Percentiles rank a stretch among this genome's conserved stretches.
Conservation (phyloP, 2,329 filamentous ascomycete species). For the Trichoderma atrobrunneum region DNA sequence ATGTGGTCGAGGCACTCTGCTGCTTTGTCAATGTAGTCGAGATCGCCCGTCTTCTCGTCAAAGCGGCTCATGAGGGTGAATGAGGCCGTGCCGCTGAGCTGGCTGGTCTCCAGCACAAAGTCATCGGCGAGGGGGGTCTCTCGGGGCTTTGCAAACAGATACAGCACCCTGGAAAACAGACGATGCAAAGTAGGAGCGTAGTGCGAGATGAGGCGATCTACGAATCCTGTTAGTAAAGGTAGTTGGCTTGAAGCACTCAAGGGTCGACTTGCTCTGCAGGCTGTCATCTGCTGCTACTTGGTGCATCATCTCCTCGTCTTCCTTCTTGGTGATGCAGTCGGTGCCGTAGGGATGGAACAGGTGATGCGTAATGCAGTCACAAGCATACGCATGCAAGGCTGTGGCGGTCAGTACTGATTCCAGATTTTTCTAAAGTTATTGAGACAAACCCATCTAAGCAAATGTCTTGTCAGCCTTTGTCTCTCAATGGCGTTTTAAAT, state of each 20-base stretch:
- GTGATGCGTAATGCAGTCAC: constrained; percentile 67
- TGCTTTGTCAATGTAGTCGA: constrained; percentile 55
- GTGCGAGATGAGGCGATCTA: constrained; percentile 58
- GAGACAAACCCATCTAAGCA: constrained; percentile 32
- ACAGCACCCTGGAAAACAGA: constrained; percentile 45
- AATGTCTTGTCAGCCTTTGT: constrained; percentile 15
- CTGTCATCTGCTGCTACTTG: constrained; percentile 67
- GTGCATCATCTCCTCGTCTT: constrained; percentile 65
- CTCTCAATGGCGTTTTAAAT: neutral
- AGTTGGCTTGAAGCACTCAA: rapidly evolving
- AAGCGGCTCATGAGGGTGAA: constrained; percentile 61
- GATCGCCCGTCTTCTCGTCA: constrained; percentile 45
- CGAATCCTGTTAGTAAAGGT: too few species aligned
- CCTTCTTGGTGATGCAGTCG: constrained; percentile 52
- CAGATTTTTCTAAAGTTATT: neutral
- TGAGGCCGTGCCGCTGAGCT: constrained; percentile 43
- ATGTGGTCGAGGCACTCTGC: constrained; percentile 71
- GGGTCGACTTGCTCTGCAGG: constrained; percentile 53
- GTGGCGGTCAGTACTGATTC: constrained; percentile 21
- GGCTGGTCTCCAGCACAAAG: constrained; percentile 54
- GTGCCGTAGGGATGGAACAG: constrained; percentile 66
- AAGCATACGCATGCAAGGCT: constrained; percentile 63
- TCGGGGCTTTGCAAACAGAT: constrained; percentile 52
- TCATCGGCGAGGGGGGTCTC: constrained; percentile 57
- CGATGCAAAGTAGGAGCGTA: constrained; percentile 54